Percentiles rank a stretch among this genome's conserved stretches.
These are phyloP conservation scores for Vitis hybrid DNA, from an alignment of 177 flowering plant genomes.

Conservation along the genomic window DNA sequence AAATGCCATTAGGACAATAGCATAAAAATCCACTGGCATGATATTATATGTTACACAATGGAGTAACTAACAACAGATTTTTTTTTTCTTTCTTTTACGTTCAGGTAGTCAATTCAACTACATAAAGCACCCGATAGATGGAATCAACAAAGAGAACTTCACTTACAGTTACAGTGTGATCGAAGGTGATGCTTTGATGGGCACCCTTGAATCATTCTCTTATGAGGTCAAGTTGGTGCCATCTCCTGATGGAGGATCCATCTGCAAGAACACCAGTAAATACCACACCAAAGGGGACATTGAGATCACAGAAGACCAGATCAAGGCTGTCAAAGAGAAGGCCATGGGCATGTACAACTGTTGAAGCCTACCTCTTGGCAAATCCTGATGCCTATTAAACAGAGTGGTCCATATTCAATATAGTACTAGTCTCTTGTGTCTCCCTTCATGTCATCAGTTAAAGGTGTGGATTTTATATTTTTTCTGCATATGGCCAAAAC, in stretches of 20 bases:
- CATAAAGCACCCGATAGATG: conserved; percentile 5
- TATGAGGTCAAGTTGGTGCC: conserved; percentile 25
- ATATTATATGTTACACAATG: too few relatives aligned
- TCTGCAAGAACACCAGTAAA: conserved; percentile 20
- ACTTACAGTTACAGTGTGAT: conserved; percentile 10
- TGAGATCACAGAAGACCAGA: conserved; percentile 28
- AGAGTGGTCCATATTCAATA: too few relatives aligned
- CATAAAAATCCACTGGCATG: too few relatives aligned
- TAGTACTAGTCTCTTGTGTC: too few relatives aligned
- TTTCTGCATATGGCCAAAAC: too few relatives aligned
- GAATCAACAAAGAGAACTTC: conserved; percentile 9
- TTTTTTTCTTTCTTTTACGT: too few relatives aligned
- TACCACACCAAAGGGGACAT: conserved; percentile 9
- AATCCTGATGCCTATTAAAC: conserved; percentile 15
- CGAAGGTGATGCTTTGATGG: conserved; percentile 21
- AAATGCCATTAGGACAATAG: too few relatives aligned
- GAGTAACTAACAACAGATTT: too few relatives aligned
- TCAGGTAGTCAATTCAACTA: not conserved
- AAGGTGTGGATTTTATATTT: too few relatives aligned
- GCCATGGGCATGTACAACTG: conserved; percentile 8
- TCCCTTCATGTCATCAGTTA: too few relatives aligned
- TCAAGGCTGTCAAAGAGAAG: conserved; percentile 21
- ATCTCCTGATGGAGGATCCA: conserved; percentile 20
- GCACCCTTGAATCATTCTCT: conserved; percentile 20
- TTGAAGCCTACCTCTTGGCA: conserved; percentile 23